Percentiles rank a stretch among this genome's conserved stretches.
These are phyloP conservation scores for Mesembryanthemum crystallinum DNA, from an alignment of 148 eudicot species.

Conservation along the genomic window DNA sequence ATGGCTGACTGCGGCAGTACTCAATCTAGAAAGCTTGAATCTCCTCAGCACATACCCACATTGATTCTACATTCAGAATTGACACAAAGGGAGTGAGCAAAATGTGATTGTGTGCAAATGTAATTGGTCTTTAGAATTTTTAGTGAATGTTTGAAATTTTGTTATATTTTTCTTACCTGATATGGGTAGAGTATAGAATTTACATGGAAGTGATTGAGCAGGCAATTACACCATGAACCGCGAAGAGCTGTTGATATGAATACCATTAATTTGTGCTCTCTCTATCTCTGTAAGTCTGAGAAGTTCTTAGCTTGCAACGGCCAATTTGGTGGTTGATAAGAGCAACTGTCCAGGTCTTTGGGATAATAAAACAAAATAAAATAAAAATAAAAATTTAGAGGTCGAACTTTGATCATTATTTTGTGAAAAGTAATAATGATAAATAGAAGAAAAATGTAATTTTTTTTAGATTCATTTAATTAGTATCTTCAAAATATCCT, in stretches of 20 bases:
- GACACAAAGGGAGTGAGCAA: not conserved
- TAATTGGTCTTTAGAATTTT: not conserved
- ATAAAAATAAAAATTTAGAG: too few species aligned
- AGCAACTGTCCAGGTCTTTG: too few species aligned
- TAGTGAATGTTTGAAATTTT: not conserved
- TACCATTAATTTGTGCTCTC: conserved; percentile 22
- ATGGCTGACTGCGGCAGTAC: conserved; percentile 17
- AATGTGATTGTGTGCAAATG: not conserved
- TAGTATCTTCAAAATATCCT: too few species aligned
- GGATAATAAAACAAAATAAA: too few species aligned
- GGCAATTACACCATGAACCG: conserved; percentile 21
- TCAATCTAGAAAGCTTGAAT: conserved; percentile 19
- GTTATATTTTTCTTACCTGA: conserved; percentile 1
- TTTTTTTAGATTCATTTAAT: too few species aligned
- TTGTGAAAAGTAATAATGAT: too few species aligned
- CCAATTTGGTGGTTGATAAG: too few species aligned
- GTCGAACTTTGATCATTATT: too few species aligned
- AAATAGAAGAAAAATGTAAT: too few species aligned
- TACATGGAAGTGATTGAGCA: conserved; percentile 15
- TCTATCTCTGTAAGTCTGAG: conserved; percentile 2
- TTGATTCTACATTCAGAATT: conserved; percentile 26
- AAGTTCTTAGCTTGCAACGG: too few species aligned
- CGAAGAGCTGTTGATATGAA: conserved; percentile 25
- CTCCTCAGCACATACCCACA: conserved; percentile 9
- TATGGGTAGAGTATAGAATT: not conserved